Conservation (phyloP, 495 filamentous ascomycete genomes). For the Thermochaetoides thermophila region DNA sequence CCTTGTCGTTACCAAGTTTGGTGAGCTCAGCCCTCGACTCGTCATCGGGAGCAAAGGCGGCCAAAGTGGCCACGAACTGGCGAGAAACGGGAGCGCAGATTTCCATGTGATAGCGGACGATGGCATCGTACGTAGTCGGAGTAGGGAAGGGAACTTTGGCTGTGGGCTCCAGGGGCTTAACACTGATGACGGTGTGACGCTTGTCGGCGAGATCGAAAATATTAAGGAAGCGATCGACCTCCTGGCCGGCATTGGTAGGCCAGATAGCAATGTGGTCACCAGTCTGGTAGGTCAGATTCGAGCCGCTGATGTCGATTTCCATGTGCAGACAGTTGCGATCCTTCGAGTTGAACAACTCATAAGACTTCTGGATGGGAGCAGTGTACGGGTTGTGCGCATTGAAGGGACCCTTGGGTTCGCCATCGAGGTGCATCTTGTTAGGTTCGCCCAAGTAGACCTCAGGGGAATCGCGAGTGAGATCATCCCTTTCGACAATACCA, state of each 20-base stretch:
- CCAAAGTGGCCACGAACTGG: conserved; percentile 79
- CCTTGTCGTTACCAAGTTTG: conserved; percentile 82
- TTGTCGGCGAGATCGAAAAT: conserved; percentile 63
- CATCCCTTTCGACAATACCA: conserved; percentile 61
- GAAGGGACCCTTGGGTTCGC: conserved; percentile 72
- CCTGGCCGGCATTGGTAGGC: conserved; percentile 88
- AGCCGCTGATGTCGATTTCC: conserved; percentile 82
- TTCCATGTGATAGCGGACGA: conserved; percentile 92
- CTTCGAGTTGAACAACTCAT: conserved; percentile 82
- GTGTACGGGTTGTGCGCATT: conserved; percentile 96
- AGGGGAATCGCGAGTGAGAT: conserved; percentile 59
- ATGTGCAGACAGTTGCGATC: conserved; percentile 93
- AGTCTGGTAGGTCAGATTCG: conserved; percentile 81
- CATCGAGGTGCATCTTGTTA: conserved; percentile 89
- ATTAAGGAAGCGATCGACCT: conserved; percentile 80
- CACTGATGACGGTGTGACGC: conserved; percentile 67
- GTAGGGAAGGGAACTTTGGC: conserved; percentile 96
- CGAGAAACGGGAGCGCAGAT: conserved; percentile 90
- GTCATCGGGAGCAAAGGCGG: conserved; percentile 82
- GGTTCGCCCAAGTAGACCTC: conserved; percentile 92
- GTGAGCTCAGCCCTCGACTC: conserved; percentile 69
- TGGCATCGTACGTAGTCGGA: conserved; percentile 91
- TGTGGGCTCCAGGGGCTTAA: conserved; percentile 88
- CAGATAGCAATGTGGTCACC: conserved; percentile 96
- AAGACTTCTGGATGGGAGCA: conserved; percentile 80